Conservation (phyloP, 352 stramenopile species). For the Phytophthora capsici region DNA sequence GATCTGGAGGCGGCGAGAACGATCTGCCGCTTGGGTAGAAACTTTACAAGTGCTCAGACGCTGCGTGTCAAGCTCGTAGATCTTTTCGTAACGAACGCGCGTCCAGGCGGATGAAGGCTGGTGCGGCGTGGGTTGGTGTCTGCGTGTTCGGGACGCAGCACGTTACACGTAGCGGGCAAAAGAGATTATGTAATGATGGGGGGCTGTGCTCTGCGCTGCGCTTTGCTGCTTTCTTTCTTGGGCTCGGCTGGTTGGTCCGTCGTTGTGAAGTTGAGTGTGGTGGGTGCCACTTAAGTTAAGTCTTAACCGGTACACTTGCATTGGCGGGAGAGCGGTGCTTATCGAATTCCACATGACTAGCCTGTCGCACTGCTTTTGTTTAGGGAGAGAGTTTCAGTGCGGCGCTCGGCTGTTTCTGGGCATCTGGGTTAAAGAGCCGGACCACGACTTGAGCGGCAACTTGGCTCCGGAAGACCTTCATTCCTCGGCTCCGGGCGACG, state of each 20-base stretch:
- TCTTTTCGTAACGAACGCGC: constrained; percentile 22
- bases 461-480: constrained; percentile 11
- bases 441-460: constrained; percentile 23
- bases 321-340: constrained; percentile 33
- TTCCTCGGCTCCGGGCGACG: background rate
- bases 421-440: constrained; percentile 39
- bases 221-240: constrained; percentile 6
- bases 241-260: constrained; percentile 25
- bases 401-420: constrained; percentile 26
- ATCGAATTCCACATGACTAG: constrained; percentile 46
- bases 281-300: constrained; percentile 22
- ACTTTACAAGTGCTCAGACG: background rate
- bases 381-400: constrained; percentile 40
- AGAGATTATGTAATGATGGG: constrained; percentile 84
- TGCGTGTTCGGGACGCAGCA: constrained; percentile 28
- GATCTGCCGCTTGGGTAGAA: constrained; percentile 18
- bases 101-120: constrained; percentile 12
- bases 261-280: constrained; percentile 36
- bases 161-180: constrained; percentile 57
- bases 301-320: constrained; percentile 12
- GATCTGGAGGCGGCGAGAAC: constrained; percentile 8
- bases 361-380: constrained; percentile 36
- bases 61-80: constrained; percentile 25
- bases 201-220: constrained; percentile 33
- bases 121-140: constrained; percentile 11